Base-by-base conservation (phyloP, 2,329 filamentous ascomycete species). In the Penicillium sp. region DNA sequence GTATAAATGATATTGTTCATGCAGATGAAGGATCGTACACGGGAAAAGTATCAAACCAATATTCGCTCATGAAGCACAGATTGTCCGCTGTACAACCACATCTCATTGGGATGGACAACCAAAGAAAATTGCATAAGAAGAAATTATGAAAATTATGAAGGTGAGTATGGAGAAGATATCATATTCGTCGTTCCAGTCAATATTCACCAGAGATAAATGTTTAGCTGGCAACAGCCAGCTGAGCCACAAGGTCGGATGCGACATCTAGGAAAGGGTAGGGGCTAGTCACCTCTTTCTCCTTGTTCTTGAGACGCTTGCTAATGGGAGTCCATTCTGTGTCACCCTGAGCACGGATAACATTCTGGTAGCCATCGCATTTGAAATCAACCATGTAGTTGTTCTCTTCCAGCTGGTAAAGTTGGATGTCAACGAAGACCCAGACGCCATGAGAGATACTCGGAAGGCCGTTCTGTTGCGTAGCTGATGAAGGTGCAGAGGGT, bases 331-430 rank as follows among this genome's bases (percentile, higher is more conserved):
- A 84, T 66, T 68, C 84, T 2, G 68, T 65, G 10, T 76, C 74
- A 16, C 70, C 68, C 22, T 73, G 69, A 19, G 66, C 79, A 50
- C 89, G 79, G 63, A 88, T 86, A 49, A 93, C 88, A 54, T 95
- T 91, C 78, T 99, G 95, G 76, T 99, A 99, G 21, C 95, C 95
- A 14, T 95, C 93, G 74, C 93, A 98, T 74, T 97, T 98, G 82
- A 99, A 99, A 74, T 99, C 95, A 49, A 99, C 95, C 61, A 99
- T 88, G 75, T 93, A 98, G 64, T 95, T 93, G 54, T 90, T 89
- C 56, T 87, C 87, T 74, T 98, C 93, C 80, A 98, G 92, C 71
- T 92, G 89, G 76, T 97, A 97, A 51, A 97, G 88, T 73, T 97
- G 95, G 62, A 99, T 97, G 64, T 96, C 93, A 72, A 99, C 87